Evolutionary conservation across 2,329 filamentous ascomycete genomes (phyloP).

Genomic region (Nigrograna mackinnonii): DNA sequence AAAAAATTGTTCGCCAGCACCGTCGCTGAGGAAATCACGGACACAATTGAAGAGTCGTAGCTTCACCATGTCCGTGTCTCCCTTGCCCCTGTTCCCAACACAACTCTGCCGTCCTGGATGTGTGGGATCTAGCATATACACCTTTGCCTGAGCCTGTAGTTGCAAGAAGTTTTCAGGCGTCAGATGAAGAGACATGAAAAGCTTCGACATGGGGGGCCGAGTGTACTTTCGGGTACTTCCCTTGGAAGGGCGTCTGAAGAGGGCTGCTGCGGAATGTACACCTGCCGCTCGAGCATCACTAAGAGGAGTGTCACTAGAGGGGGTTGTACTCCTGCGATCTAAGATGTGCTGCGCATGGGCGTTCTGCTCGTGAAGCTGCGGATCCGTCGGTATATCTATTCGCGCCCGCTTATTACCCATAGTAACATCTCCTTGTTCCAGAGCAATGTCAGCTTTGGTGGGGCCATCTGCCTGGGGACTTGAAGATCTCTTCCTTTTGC

Average conservation of each 20-base stretch:
- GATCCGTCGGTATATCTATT: slow-evolving; percentile 18
- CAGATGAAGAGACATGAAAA: slow-evolving; percentile 60
- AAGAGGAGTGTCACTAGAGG: slow-evolving; percentile 20
- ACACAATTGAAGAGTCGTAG: slow-evolving; percentile 61
- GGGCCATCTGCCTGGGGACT: slow-evolving; percentile 13
- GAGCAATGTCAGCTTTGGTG: slow-evolving; percentile 1
- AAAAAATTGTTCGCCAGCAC: slow-evolving; percentile 58
- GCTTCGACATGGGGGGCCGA: slow-evolving; percentile 60
- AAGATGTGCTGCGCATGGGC: slow-evolving; percentile 8
- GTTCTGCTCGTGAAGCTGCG: slow-evolving; percentile 10
- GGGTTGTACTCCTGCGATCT: slow-evolving; percentile 12
- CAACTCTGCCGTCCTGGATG: slow-evolving; percentile 61
- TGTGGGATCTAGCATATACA: slow-evolving; percentile 59
- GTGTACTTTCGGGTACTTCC: slow-evolving; percentile 59
- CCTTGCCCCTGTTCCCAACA: slow-evolving; percentile 59
- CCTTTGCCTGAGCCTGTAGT: slow-evolving; percentile 59
- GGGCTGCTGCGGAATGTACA: slow-evolving; percentile 55
- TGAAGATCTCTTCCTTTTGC: slow-evolving; percentile 30
- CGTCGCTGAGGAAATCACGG: slow-evolving; percentile 55
- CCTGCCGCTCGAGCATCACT: slow-evolving; percentile 53
- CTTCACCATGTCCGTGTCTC: slow-evolving; percentile 61
- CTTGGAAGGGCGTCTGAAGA: slow-evolving; percentile 50
- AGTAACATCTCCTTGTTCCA: slow-evolving; percentile 6
- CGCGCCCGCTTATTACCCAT: slow-evolving; percentile 23
- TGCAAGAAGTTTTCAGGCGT: slow-evolving; percentile 60